phyloP scores from a whole-genome alignment of 805 yeast genomes.

The Lachancea sp. region DNA sequence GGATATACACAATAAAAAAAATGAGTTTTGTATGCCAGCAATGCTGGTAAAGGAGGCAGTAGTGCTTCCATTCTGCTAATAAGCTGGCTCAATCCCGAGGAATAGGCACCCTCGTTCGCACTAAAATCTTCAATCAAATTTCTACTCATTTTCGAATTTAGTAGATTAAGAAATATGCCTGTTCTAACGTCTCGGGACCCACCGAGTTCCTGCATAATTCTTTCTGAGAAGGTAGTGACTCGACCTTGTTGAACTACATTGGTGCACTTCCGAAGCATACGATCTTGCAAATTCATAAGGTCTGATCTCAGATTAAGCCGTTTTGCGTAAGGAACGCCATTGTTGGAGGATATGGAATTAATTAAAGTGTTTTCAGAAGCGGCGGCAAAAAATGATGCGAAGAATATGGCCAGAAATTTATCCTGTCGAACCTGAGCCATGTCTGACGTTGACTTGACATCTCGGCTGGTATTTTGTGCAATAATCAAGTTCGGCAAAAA shows the following conservation, averaged over 20 bases:
- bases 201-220: conserved; percentile 18
- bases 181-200: conserved; percentile 2
- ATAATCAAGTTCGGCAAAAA: conserved; percentile 27
- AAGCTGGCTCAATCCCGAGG: conserved; percentile 21
- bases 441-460: conserved; percentile 31
- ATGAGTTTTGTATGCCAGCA: conserved; percentile 23
- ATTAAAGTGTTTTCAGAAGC: conserved; percentile 28
- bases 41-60: conserved; percentile 24
- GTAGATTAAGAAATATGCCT: conserved; percentile 5
- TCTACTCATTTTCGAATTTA: conserved; percentile 3
- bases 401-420: conserved; percentile 23
- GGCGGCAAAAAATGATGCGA: conserved; percentile 27
- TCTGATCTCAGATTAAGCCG: conserved; percentile 22
- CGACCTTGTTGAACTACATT: conserved; percentile 20
- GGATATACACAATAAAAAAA: conserved; percentile 27
- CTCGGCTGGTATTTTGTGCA: conserved; percentile 28
- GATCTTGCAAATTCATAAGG: conserved; percentile 22
- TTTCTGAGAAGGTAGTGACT: conserved; percentile 25
- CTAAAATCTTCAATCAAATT: conserved; percentile 25
- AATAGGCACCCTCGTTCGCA: conserved; percentile 21
- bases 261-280: conserved; percentile 21
- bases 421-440: conserved; percentile 29
- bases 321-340: conserved; percentile 24
- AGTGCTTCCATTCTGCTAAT: conserved; percentile 20
- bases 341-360: conserved; percentile 27